Percentiles rank a stretch among this genome's conserved stretches.
Conservation (phyloP, 1,139 yeast species). For the Keqinozyma sinolaborantium region DNA sequence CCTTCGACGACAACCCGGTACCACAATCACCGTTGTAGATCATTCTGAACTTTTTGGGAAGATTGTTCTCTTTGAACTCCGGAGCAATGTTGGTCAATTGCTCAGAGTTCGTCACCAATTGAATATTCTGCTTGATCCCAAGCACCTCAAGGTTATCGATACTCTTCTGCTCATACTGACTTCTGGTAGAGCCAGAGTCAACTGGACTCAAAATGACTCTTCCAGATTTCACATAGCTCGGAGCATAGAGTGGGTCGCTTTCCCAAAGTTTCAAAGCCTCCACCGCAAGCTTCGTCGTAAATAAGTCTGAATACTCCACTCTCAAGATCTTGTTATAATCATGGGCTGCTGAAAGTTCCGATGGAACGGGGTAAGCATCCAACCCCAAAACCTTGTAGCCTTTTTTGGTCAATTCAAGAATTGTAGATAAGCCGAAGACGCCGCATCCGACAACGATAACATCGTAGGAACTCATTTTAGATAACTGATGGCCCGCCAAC, state of each 20-base stretch:
- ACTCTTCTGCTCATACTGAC: slow-evolving; percentile 11
- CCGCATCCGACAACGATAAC: slow-evolving; percentile 15
- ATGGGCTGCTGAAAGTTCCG: slow-evolving; percentile 43
- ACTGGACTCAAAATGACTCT: slow-evolving; percentile 16
- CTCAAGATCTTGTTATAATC: slow-evolving; percentile 47
- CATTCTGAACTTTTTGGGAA: slow-evolving; percentile 8
- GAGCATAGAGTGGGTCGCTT: slow-evolving; percentile 24
- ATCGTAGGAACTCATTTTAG: slow-evolving; percentile 6
- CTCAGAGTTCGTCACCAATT: slow-evolving; percentile 6
- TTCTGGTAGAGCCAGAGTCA: slow-evolving; percentile 9
- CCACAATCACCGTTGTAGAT: slow-evolving; percentile 24
- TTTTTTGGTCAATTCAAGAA: slow-evolving; percentile 17
- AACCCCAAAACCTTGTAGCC: slow-evolving; percentile 38
- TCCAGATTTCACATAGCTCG: slow-evolving; percentile 32
- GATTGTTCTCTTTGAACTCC: slow-evolving; percentile 8
- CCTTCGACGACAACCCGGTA: slow-evolving; percentile 24
- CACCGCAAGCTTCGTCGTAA: slow-evolving; percentile 33
- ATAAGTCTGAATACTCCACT: slow-evolving; percentile 35
- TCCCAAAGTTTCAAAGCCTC: slow-evolving; percentile 41
- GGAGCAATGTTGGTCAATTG: slow-evolving; percentile 6
- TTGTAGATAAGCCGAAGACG: slow-evolving; percentile 16
- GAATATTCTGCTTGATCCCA: slow-evolving; percentile 9
- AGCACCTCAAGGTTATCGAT: slow-evolving; percentile 8
- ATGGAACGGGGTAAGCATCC: slow-evolving; percentile 41
- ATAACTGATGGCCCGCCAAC: too few relatives aligned